These are phyloP conservation scores for Crithidia expoeki DNA, from an alignment of 208 protist species.

Conservation along the genomic window DNA sequence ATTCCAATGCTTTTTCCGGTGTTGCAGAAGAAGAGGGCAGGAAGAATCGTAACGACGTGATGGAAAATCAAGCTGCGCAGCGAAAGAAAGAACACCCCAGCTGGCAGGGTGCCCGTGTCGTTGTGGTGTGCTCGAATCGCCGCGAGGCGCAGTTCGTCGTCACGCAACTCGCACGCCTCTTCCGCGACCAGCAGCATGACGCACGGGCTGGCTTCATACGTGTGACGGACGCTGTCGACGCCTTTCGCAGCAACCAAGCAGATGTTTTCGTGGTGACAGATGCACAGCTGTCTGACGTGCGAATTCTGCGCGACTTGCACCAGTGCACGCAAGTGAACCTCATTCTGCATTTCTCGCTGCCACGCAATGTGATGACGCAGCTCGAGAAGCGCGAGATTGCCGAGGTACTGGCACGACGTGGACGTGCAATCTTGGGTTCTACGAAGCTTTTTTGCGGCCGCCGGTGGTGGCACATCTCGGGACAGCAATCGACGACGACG, in stretches of 20 bases:
- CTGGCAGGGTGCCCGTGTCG: slow-evolving; percentile 33
- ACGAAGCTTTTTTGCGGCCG: slow-evolving; percentile 23
- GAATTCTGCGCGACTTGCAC: slow-evolving; percentile 31
- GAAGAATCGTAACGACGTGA: not conserved
- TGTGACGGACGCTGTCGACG: slow-evolving; percentile 37
- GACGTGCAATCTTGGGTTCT: slow-evolving; percentile 36
- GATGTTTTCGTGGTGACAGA: slow-evolving; percentile 62
- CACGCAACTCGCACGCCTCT: slow-evolving; percentile 28
- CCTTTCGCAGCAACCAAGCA: slow-evolving; percentile 40
- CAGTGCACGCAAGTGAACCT: slow-evolving; percentile 31
- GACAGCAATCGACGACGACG: not conserved
- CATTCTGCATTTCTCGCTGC: slow-evolving; percentile 66
- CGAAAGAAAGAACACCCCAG: not conserved
- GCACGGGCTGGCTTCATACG: slow-evolving; percentile 25
- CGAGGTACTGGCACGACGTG: slow-evolving; percentile 45
- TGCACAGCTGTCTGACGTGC: slow-evolving; percentile 47
- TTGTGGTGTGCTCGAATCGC: slow-evolving; percentile 53
- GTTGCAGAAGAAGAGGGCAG: not conserved
- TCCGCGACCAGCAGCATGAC: slow-evolving; percentile 29
- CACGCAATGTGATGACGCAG: slow-evolving; percentile 43
- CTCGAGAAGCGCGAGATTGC: slow-evolving; percentile 49
- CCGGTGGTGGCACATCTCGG: slow-evolving; percentile 21
- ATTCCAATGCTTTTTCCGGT: not conserved
- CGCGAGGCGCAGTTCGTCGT: slow-evolving; percentile 67
- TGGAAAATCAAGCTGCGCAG: too few relatives aligned